Evolutionary conservation across 495 filamentous ascomycete genomes (phyloP).

Genomic region (Hypoxylon rickii): DNA sequence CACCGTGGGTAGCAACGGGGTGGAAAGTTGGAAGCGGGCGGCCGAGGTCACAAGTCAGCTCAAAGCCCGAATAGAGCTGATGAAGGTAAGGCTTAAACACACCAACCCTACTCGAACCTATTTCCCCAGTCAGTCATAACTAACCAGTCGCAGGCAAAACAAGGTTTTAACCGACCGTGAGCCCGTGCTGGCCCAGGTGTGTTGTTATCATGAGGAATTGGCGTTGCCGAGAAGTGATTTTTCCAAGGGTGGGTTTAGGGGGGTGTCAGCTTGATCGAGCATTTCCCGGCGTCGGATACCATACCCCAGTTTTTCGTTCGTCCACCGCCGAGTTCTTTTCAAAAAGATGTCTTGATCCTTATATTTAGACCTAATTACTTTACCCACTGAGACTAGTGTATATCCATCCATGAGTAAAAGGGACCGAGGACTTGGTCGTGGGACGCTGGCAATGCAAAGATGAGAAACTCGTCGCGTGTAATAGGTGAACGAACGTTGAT

Average conservation of each 20-base stretch:
- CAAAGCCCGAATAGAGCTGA: constrained; percentile 91
- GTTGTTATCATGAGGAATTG: constrained; percentile 18
- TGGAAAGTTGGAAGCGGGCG: constrained; percentile 96
- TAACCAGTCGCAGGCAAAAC: constrained; percentile 37
- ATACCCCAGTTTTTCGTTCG: constrained; percentile 30
- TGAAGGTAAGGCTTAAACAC: constrained; percentile 57
- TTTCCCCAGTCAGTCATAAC: no score
- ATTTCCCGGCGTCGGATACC: constrained; percentile 38
- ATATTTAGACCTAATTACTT: constrained; percentile 16
- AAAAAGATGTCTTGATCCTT: constrained; percentile 20
- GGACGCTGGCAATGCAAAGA: no score
- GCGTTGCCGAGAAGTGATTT: constrained; percentile 19
- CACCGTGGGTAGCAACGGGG: constrained; percentile 57
- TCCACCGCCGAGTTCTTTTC: constrained; percentile 7
- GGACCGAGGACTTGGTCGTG: no score
- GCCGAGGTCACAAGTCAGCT: constrained; percentile 98
- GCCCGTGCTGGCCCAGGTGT: neutral
- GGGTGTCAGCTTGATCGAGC: constrained; percentile 26
- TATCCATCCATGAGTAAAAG: no score
- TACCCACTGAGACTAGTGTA: no score
- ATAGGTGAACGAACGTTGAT: neutral
- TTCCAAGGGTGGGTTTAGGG: constrained; percentile 10
- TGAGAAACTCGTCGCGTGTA: neutral
- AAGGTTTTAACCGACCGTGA: constrained; percentile 40
- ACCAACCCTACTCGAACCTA: no score